phyloP scores from a whole-genome alignment of 169 alveolate species.

The Eimeria falciformis region DNA sequence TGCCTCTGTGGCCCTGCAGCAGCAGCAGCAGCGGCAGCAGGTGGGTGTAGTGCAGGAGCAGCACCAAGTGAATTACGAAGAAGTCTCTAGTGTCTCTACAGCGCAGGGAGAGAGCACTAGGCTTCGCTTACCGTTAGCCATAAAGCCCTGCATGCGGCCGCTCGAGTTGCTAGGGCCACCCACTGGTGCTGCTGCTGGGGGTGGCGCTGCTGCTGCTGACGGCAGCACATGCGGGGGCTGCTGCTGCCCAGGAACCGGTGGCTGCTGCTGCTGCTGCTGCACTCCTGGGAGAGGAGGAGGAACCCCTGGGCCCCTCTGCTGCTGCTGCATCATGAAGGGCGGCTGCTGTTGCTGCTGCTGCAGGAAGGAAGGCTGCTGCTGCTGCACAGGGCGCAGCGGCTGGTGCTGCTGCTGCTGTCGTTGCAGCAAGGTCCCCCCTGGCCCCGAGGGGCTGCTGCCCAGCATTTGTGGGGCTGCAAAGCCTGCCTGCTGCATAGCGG shows the following conservation, averaged over 20 bases:
- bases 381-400: slow-evolving; percentile 16
- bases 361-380: not conserved
- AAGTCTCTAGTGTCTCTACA: not conserved
- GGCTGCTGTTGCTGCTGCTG: slow-evolving; percentile 65
- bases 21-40: too few relatives aligned
- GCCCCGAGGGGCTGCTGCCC: not conserved
- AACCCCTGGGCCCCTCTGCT: not conserved
- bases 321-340: slow-evolving; percentile 7
- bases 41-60: too few relatives aligned
- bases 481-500: slow-evolving; percentile 46
- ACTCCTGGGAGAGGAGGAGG: slow-evolving; percentile 26
- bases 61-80: not conserved
- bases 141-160: not conserved
- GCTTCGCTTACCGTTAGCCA: not conserved
- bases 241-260: slow-evolving; percentile 29
- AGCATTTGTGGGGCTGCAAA: slow-evolving; percentile 9
- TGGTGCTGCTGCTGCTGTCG: slow-evolving; percentile 52
- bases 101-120: not conserved
- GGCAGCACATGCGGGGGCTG: not conserved
- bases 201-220: not conserved
- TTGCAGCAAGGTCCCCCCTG: not conserved
- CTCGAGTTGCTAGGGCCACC: not conserved
- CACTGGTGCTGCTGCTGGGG: not conserved
- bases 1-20: slow-evolving; percentile 29
- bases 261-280: slow-evolving; percentile 43